These are phyloP conservation scores for Calonectria crousiana DNA, from an alignment of 2,329 filamentous ascomycete species.

Conservation along the genomic window DNA sequence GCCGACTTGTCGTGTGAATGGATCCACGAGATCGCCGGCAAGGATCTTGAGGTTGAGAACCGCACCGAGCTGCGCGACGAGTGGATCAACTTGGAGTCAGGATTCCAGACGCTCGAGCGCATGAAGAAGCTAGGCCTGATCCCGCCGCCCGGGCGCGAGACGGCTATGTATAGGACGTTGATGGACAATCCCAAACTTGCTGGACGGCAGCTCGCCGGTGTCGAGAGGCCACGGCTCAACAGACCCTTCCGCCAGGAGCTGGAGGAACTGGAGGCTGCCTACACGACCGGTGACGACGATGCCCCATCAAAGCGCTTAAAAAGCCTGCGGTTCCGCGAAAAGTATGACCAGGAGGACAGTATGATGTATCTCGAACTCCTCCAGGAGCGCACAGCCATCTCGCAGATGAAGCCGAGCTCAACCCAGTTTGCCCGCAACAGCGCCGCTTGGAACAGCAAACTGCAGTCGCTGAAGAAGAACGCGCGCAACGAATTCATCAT, in stretches of 20 bases:
- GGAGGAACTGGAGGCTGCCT: constrained; percentile 51
- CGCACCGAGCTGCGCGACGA: constrained; percentile 57
- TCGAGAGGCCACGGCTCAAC: constrained; percentile 43
- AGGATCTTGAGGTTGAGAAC: constrained; percentile 47
- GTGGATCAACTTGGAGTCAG: constrained; percentile 61
- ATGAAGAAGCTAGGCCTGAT: constrained; percentile 59
- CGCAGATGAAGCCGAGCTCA: constrained; percentile 31
- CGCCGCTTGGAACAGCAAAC: constrained; percentile 49
- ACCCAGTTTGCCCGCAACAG: constrained; percentile 47
- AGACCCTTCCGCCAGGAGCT: constrained; percentile 59
- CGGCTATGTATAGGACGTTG: constrained; percentile 41
- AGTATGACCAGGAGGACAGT: constrained; percentile 35
- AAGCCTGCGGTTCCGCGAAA: constrained; percentile 46
- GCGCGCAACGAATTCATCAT: constrained; percentile 52
- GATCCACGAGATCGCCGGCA: constrained; percentile 68
- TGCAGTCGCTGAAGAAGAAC: constrained; percentile 51
- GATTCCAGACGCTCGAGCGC: constrained; percentile 52
- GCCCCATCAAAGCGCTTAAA: constrained; percentile 38
- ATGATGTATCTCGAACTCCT: constrained; percentile 49
- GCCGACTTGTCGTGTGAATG: constrained; percentile 72
- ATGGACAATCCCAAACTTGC: constrained; percentile 37
- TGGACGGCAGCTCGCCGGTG: constrained; percentile 47
- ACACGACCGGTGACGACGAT: constrained; percentile 20
- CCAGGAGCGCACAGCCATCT: constrained; percentile 46
- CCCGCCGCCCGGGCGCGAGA: constrained; percentile 61